Conservation (phyloP, 2,329 filamentous ascomycete genomes). For the Trichoderma guizhouense region DNA sequence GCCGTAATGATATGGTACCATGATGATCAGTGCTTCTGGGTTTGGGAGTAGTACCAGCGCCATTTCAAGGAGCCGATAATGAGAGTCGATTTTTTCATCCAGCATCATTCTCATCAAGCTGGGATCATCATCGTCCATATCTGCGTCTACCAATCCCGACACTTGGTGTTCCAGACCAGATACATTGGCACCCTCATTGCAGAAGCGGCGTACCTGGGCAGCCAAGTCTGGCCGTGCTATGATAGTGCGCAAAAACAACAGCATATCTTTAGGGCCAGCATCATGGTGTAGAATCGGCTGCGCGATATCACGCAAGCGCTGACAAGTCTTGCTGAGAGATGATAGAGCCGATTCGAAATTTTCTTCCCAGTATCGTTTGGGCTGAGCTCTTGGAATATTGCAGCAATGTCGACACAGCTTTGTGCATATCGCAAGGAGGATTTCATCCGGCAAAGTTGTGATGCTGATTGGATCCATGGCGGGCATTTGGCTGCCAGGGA, state of each 20-base stretch:
- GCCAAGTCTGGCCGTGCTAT: neutral
- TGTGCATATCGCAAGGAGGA: neutral
- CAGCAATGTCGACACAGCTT: neutral
- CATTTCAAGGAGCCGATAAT: neutral
- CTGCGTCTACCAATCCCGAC: too few relatives aligned
- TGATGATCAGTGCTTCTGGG: neutral
- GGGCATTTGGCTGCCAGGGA: too few relatives aligned
- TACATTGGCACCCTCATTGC: too few relatives aligned
- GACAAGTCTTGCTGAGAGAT: neutral
- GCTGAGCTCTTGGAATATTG: too few relatives aligned
- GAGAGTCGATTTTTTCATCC: neutral
- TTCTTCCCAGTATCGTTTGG: too few relatives aligned
- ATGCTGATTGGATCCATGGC: too few relatives aligned
- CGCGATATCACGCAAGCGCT: neutral
- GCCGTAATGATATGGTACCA: rapidly evolving
- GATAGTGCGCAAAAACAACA: neutral
- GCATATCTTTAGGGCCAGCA: rapidly evolving
- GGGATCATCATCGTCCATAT: too few relatives aligned
- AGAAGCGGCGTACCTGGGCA: neutral
- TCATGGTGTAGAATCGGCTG: neutral
- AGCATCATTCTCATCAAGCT: too few relatives aligned
- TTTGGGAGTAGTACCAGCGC: neutral
- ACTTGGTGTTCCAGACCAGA: too few relatives aligned
- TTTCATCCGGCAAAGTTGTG: neutral
- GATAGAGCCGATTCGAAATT: neutral